phyloP scores from a whole-genome alignment of 2,329 filamentous ascomycete genomes.

The Cordyceps tenuipes region DNA sequence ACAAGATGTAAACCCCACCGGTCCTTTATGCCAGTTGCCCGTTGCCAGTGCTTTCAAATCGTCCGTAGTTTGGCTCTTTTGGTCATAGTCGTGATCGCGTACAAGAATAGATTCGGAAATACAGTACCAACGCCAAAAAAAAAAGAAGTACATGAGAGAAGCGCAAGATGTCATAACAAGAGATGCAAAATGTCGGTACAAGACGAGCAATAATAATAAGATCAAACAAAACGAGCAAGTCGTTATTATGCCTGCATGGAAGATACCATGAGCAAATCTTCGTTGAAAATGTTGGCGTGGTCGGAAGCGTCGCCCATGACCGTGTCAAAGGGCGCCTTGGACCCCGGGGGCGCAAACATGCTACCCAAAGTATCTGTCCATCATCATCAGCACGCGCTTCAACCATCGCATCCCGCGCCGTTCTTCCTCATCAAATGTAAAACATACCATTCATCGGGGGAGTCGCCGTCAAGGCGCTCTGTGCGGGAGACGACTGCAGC shows the following conservation, averaged over 20 bases:
- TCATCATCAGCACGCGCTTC: background rate
- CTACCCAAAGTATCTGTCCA: background rate
- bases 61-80: background rate
- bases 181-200: background rate
- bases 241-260: background rate
- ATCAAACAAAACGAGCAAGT: background rate
- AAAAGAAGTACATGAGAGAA: background rate
- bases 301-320: background rate
- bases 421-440: no score
- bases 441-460: constrained; percentile 5
- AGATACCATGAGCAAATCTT: constrained; percentile 1
- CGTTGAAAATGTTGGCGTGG: constrained; percentile 2
- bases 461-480: background rate
- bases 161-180: background rate
- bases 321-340: constrained; percentile 3
- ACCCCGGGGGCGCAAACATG: background rate
- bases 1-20: background rate
- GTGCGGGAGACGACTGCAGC: background rate
- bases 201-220: background rate
- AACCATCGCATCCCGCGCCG: background rate
- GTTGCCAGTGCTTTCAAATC: constrained; percentile 4
- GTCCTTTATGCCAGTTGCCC: constrained; percentile 1
- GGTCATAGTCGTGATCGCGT: constrained; percentile 10
- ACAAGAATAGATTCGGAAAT: background rate
- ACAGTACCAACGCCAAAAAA: background rate